Conservation (phyloP, 2,329 filamentous ascomycete species). For the Periglandula ipomoeae region DNA sequence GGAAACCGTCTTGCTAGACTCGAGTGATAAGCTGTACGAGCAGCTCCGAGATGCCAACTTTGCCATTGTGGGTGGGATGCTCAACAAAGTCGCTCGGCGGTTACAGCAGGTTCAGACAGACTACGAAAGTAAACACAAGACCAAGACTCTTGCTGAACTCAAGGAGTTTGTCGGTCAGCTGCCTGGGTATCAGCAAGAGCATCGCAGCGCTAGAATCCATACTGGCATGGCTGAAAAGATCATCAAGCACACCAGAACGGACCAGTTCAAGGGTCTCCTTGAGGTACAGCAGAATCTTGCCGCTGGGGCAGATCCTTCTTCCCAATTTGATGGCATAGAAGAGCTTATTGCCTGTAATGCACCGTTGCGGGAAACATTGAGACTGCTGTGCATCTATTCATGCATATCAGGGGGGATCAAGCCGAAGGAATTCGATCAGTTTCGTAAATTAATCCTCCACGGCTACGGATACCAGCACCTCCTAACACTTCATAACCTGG, state of each 20-base stretch:
- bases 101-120: constrained; percentile 74
- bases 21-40: constrained; percentile 78
- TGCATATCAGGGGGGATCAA: constrained; percentile 84
- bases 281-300: constrained; percentile 96
- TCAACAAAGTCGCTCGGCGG: constrained; percentile 85
- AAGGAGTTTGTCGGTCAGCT: constrained; percentile 93
- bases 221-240: constrained; percentile 91
- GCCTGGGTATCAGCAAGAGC: constrained; percentile 85
- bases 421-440: constrained; percentile 78
- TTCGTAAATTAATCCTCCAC: constrained; percentile 79
- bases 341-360: constrained; percentile 88
- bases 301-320: constrained; percentile 78
- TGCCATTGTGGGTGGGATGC: constrained; percentile 77
- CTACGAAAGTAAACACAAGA: constrained; percentile 82
- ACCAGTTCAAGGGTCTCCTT: constrained; percentile 77
- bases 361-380: constrained; percentile 70
- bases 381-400: constrained; percentile 84
- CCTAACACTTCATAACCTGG: constrained; percentile 76
- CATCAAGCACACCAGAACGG: constrained; percentile 82
- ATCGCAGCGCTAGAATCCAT: constrained; percentile 85
- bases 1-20: constrained; percentile 81
- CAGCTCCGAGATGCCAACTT: constrained; percentile 90
- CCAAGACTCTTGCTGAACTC: constrained; percentile 82
- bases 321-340: constrained; percentile 83
- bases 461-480: constrained; percentile 95